Percentiles rank a stretch among this genome's conserved stretches.
Evolutionary conservation across 225 moss, liverwort and hornwort species (phyloP).

Genomic region (Sphagnum contortum): DNA sequence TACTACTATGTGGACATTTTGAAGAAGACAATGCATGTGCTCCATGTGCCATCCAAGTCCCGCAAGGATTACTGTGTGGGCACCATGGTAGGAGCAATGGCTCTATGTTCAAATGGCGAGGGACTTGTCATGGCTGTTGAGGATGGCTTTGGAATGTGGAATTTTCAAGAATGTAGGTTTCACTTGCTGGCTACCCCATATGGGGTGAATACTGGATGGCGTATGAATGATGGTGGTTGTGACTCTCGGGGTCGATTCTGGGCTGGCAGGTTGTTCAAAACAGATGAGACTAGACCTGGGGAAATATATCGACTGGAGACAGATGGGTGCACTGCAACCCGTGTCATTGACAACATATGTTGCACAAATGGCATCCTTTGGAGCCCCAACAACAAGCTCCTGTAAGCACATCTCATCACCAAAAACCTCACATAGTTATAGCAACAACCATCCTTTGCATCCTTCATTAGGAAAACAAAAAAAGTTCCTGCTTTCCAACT

Average conservation of each 20-base stretch:
- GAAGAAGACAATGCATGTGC: slow-evolving; percentile 23
- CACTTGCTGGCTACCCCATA: slow-evolving; percentile 61
- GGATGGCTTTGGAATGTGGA: slow-evolving; percentile 74
- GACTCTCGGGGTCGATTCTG: slow-evolving; percentile 84
- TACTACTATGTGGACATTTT: slow-evolving; percentile 65
- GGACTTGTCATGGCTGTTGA: slow-evolving; percentile 71
- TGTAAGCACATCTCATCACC: slow-evolving; percentile 28
- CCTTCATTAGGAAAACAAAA: no score
- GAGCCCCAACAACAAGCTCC: slow-evolving; percentile 73
- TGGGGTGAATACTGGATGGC: slow-evolving; percentile 63
- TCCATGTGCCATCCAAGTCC: slow-evolving; percentile 22
- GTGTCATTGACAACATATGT: slow-evolving; percentile 62
- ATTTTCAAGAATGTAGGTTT: slow-evolving; percentile 54
- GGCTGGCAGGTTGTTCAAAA: slow-evolving; percentile 72
- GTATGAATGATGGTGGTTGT: slow-evolving; percentile 86
- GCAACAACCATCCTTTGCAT: no score
- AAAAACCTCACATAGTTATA: no score
- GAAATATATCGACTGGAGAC: slow-evolving; percentile 75
- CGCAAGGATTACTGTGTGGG: slow-evolving; percentile 45
- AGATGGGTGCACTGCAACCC: slow-evolving; percentile 68
- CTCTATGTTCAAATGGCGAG: slow-evolving; percentile 44
- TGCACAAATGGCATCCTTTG: slow-evolving; percentile 85
- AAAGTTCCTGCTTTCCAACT: no score
- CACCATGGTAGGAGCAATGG: slow-evolving; percentile 70
- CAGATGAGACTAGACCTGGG: slow-evolving; percentile 66